Percentiles rank a stretch among this genome's conserved stretches.
Evolutionary conservation across 2,329 filamentous ascomycete genomes (phyloP).

Genomic region (Alternaria viburni): DNA sequence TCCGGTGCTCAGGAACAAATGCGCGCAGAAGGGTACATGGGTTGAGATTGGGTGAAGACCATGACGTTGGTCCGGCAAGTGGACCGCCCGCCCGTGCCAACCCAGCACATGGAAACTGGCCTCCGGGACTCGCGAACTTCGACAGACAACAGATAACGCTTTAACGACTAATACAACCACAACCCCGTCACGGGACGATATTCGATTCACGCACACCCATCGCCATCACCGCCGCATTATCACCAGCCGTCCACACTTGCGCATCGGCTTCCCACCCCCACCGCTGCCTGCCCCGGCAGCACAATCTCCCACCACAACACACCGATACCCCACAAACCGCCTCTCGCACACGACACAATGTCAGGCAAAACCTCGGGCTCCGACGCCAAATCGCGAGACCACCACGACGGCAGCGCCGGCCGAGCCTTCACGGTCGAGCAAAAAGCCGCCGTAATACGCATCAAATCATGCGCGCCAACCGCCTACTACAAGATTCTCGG

Average conservation of each 20-base stretch:
- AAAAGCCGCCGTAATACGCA: constrained; percentile 87
- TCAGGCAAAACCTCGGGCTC: constrained; percentile 55
- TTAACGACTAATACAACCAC: constrained; percentile 7
- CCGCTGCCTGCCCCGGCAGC: constrained; percentile 14
- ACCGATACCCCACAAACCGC: constrained; percentile 6
- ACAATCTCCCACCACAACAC: constrained; percentile 2
- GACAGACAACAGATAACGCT: constrained; percentile 25
- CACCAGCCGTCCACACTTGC: constrained; percentile 4
- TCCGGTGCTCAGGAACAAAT: not conserved
- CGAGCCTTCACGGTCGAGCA: constrained; percentile 87
- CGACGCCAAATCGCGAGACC: constrained; percentile 60
- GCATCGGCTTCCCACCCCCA: constrained; percentile 12
- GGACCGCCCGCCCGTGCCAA: constrained; percentile 23
- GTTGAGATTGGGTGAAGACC: constrained; percentile 23
- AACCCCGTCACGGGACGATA: not conserved
- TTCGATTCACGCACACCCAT: not conserved
- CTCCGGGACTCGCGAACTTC: constrained; percentile 23
- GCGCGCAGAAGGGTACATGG: constrained; percentile 4
- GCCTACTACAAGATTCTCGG: constrained; percentile 96
- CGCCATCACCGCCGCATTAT: not conserved
- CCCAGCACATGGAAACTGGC: constrained; percentile 38
- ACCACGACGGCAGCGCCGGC: constrained; percentile 77
- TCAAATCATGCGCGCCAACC: constrained; percentile 81
- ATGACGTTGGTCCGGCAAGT: constrained; percentile 33
- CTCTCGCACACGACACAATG: constrained; percentile 34